phyloP scores from a whole-genome alignment of 116 monocot genomes.

The Dioscorea cayenensis region DNA sequence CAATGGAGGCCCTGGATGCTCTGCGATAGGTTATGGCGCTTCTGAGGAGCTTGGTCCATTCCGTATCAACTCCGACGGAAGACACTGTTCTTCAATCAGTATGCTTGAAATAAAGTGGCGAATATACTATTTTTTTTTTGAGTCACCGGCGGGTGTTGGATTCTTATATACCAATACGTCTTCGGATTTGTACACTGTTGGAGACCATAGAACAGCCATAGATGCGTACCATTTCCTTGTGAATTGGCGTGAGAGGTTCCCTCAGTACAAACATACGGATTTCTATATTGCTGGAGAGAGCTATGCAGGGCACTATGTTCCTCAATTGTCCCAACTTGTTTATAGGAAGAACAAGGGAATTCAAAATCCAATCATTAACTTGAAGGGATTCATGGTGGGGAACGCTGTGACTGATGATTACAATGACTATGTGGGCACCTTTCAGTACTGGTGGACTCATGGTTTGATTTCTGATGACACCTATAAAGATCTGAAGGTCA shows the following conservation, averaged over 20 bases:
- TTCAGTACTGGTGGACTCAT: conserved; percentile 94
- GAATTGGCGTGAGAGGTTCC: conserved; percentile 63
- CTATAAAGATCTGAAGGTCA: conserved; percentile 32
- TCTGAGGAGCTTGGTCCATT: conserved; percentile 67
- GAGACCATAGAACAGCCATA: conserved; percentile 57
- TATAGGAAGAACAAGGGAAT: no score
- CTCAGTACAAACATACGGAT: conserved; percentile 50
- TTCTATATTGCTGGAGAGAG: conserved; percentile 71
- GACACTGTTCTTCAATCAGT: conserved; percentile 49
- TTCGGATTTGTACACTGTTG: conserved; percentile 40
- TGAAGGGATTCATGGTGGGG: no score
- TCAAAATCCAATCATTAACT: no score
- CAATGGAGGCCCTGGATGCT: conserved; percentile 73
- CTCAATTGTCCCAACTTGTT: no score
- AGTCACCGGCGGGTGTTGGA: conserved; percentile 73
- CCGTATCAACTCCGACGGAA: conserved; percentile 40
- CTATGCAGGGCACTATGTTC: conserved; percentile 71
- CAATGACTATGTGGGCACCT: no score
- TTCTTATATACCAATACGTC: conserved; percentile 72
- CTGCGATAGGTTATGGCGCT: conserved; percentile 49
- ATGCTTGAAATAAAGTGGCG: conserved; percentile 84
- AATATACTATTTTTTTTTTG: conserved; percentile 84
- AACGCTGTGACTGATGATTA: no score
- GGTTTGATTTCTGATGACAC: conserved; percentile 70
- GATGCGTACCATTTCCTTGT: conserved; percentile 50